Percentiles rank a stretch among this genome's conserved stretches.
phyloP scores from a whole-genome alignment of 2,329 filamentous ascomycete genomes.

The Polytolypa hystricis region DNA sequence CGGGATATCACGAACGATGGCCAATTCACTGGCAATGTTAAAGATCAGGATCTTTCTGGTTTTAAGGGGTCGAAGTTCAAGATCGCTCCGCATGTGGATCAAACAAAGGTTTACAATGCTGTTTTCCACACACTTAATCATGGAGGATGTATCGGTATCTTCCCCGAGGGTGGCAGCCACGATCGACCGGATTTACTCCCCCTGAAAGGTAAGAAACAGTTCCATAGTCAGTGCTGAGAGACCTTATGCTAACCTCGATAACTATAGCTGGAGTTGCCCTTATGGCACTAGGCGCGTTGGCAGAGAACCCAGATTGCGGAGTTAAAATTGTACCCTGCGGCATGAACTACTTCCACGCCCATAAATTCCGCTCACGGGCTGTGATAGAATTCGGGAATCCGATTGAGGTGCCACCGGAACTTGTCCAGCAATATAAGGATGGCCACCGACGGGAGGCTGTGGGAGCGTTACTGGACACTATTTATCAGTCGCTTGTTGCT shows the following conservation, averaged over 20 bases:
- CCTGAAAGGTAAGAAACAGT: slow-evolving; percentile 62
- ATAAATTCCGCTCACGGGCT: slow-evolving; percentile 93
- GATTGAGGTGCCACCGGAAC: slow-evolving; percentile 68
- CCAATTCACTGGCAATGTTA: slow-evolving; percentile 46
- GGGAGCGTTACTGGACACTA: slow-evolving; percentile 69
- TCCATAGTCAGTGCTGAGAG: slow-evolving; percentile 10
- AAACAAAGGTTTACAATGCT: slow-evolving; percentile 84
- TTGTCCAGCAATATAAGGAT: slow-evolving; percentile 75
- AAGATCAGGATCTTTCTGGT: slow-evolving; percentile 41
- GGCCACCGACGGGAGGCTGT: slow-evolving; percentile 81
- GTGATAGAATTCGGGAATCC: slow-evolving; percentile 92
- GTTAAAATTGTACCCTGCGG: slow-evolving; percentile 92
- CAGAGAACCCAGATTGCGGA: slow-evolving; percentile 72
- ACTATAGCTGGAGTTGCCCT: slow-evolving; percentile 75
- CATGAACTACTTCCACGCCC: slow-evolving; percentile 99
- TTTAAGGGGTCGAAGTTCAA: slow-evolving; percentile 76
- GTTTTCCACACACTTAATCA: slow-evolving; percentile 74
- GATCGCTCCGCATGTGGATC: slow-evolving; percentile 83
- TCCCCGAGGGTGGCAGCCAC: slow-evolving; percentile 92
- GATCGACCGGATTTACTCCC: slow-evolving; percentile 85
- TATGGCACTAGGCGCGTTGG: slow-evolving; percentile 87
- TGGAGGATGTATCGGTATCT: slow-evolving; percentile 89
- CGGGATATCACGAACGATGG: slow-evolving; percentile 59
- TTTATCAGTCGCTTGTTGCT: slow-evolving; percentile 72
- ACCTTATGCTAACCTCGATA: no score